Base-by-base conservation (phyloP, 768 basidiomycete genomes). In the Naganishia vishniacii region DNA sequence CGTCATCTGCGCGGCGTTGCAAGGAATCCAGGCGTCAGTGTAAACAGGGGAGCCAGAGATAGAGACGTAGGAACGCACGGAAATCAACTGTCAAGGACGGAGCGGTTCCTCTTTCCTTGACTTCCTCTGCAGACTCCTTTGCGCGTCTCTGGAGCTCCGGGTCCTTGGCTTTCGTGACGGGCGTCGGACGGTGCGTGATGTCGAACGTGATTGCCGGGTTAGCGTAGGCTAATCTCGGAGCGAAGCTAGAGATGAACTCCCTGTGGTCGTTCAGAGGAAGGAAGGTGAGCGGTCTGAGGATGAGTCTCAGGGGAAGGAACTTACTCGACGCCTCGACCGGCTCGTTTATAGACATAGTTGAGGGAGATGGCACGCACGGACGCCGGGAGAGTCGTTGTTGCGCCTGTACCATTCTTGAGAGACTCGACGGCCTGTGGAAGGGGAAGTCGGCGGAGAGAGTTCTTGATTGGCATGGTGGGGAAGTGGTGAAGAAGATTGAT, bases 161-260 rank as follows among this genome's bases (percentile, higher is more conserved):
- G 47, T 66, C 65, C 44, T 66, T 66, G 16, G 59, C 41, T 58
- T 66, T 66, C 11, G 65, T 66, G 15, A 20, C n/a, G 13, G 60
- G 48, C 12, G 16, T 48, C 3, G 59, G 58, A 13, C 29, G 42
- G 6, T 51, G 48, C 18, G 48, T 37, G 26, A 56, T 51, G 8
- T 42, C 31, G 60, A 66, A 61, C 25, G 20, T 37, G 13, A 66
- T 20, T 15, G 25, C 23, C 8, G 59, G 65, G 26, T 66, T 66
- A 20, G 48, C 31, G 37, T 61, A 66, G 20, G 65, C 48, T 47
- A 66, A 32, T 42, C 65, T 60, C 5, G 65, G 65, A 40, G 51
- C 48, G n/a, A 56, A 32, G n/a, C 31, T 62, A 5, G 56, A 47
- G 26, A 59, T 48, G n/a, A 66, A 60, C 12, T 66, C 28, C 28